Conservation (phyloP, 2,329 filamentous ascomycete genomes). For the Fonsecaea monophora region DNA sequence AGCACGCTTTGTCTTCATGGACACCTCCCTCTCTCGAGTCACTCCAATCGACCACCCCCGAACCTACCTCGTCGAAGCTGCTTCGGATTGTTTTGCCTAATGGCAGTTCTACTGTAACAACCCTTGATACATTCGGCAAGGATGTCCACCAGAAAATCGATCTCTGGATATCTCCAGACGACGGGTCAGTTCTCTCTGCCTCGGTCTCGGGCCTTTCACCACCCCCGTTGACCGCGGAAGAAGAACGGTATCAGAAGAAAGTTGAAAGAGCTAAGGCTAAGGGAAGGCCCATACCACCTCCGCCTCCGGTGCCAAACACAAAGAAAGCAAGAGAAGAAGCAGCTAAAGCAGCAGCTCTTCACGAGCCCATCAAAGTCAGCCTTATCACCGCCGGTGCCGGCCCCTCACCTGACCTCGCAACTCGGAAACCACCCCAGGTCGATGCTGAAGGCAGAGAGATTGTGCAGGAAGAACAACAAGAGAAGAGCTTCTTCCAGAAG, state of each 20-base stretch:
- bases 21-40: constrained; percentile 43
- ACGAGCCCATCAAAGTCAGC: constrained; percentile 43
- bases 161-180: constrained; percentile 49
- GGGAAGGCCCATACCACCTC: constrained; percentile 37
- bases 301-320: constrained; percentile 34
- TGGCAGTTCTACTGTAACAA: constrained; percentile 49
- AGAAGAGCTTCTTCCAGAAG: constrained; percentile 56
- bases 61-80: constrained; percentile 61
- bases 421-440: constrained; percentile 48
- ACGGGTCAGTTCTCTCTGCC: constrained; percentile 51
- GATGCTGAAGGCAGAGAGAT: constrained; percentile 46
- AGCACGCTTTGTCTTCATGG: constrained; percentile 49
- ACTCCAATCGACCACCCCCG: constrained; percentile 41
- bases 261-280: constrained; percentile 37
- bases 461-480: constrained; percentile 46
- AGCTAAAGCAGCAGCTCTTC: constrained; percentile 26
- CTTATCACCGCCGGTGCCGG: constrained; percentile 45
- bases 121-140: constrained; percentile 45
- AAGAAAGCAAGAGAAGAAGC: constrained; percentile 38
- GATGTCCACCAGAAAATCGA: constrained; percentile 45
- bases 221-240: constrained; percentile 33
- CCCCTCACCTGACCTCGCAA: constrained; percentile 49
- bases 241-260: constrained; percentile 37
- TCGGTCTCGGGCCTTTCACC: constrained; percentile 38
- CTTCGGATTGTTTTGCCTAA: constrained; percentile 47